Percentiles rank a stretch among this genome's conserved stretches.
These are phyloP conservation scores for Apiospora marii DNA, from an alignment of 2,329 filamentous ascomycete genomes.

Conservation along the genomic window DNA sequence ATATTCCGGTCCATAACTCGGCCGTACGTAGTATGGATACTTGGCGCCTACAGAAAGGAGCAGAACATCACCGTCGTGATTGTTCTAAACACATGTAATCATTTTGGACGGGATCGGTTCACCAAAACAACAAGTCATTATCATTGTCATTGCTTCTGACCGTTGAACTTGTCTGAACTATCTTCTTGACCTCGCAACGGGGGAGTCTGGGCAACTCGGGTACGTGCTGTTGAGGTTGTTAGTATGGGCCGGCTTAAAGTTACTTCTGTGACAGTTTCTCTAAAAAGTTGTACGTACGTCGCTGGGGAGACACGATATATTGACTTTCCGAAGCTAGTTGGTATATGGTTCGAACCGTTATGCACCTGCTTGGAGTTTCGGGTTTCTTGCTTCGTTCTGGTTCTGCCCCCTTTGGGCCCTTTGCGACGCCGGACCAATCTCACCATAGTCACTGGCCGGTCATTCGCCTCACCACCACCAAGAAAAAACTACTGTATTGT, in stretches of 20 bases:
- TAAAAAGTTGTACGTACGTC: not conserved
- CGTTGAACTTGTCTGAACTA: not conserved
- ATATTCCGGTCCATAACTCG: not conserved
- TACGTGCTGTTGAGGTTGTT: not conserved
- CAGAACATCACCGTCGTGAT: not conserved
- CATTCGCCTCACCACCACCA: not conserved
- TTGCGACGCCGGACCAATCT: not conserved
- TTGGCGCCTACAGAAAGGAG: not conserved
- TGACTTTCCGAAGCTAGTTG: not conserved
- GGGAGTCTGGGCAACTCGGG: not conserved
- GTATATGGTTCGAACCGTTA: not conserved
- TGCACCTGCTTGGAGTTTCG: not conserved
- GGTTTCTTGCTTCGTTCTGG: not conserved
- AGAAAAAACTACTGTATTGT: not conserved
- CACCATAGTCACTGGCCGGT: not conserved
- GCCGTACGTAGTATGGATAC: no score
- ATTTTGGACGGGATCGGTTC: not conserved
- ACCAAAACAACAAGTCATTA: not conserved
- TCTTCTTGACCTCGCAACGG: not conserved
- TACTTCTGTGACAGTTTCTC: not conserved
- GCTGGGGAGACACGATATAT: not conserved
- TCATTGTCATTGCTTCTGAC: not conserved
- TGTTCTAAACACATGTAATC: not conserved
- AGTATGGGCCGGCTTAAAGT: not conserved
- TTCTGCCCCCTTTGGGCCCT: not conserved